Conservation (phyloP, 306 rosid species). For the Coriaria nepalensis region DNA sequence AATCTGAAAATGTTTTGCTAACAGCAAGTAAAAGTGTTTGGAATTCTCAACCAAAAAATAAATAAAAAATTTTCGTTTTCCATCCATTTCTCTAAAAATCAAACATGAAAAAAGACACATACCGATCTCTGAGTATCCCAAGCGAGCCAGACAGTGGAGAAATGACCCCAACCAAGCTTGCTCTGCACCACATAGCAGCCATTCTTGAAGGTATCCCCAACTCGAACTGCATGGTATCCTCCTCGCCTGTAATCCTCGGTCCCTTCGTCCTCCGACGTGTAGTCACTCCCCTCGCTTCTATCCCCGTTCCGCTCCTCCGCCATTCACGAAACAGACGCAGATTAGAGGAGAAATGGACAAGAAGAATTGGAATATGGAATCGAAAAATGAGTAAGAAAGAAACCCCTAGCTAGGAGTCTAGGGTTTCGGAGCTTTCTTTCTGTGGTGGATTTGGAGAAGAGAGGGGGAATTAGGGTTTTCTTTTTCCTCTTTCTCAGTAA, state of each 20-base stretch:
- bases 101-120: conserved; percentile 14
- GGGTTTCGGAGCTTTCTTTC: too few relatives aligned
- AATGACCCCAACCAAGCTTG: conserved; percentile 40
- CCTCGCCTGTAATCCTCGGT: conserved; percentile 30
- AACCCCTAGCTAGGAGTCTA: background rate
- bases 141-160: conserved; percentile 38
- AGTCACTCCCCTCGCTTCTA: conserved; percentile 19
- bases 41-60: too few relatives aligned
- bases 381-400: background rate
- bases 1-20: too few relatives aligned
- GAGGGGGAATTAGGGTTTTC: too few relatives aligned
- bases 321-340: conserved; percentile 10
- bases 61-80: too few relatives aligned
- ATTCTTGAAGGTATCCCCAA: conserved; percentile 31
- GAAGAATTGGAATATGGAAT: background rate
- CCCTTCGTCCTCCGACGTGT: conserved; percentile 31
- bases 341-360: background rate
- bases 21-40: too few relatives aligned
- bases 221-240: conserved; percentile 28
- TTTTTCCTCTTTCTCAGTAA: too few relatives aligned
- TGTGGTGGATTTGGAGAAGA: too few relatives aligned
- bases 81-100: conserved; percentile 2
- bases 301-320: conserved; percentile 25
- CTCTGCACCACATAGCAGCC: conserved; percentile 30
- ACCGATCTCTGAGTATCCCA: conserved; percentile 30